Conservation (phyloP, 768 basidiomycete genomes). For the Lactarius vividus region DNA sequence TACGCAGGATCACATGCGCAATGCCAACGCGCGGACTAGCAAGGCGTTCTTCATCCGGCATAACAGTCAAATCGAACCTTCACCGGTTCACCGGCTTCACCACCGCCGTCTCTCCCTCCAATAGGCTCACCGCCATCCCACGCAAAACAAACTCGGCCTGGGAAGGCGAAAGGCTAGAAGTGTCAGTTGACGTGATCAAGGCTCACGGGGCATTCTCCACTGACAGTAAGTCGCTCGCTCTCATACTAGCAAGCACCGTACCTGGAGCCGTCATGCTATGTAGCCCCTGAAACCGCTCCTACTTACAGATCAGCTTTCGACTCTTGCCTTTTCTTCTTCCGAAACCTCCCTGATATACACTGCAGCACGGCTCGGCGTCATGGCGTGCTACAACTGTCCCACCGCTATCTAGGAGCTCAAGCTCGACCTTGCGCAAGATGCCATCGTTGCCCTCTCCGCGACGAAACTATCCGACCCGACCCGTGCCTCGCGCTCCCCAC, state of each 20-base stretch:
- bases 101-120: too few species aligned
- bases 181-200: conserved; percentile 26
- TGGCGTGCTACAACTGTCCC: conserved; percentile 34
- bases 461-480: conserved; percentile 20
- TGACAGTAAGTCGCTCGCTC: conserved; percentile 27
- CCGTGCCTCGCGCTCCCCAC: too few species aligned
- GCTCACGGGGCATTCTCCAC: conserved; percentile 31
- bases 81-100: too few species aligned
- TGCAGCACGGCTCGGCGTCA: conserved; percentile 33
- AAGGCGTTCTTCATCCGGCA: conserved; percentile 27
- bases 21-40: conserved; percentile 22
- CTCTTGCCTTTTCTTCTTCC: conserved; percentile 26
- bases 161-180: conserved; percentile 28
- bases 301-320: too few species aligned
- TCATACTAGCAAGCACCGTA: neutral
- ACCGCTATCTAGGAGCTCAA: conserved; percentile 32
- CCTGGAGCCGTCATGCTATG: neutral
- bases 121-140: conserved; percentile 29
- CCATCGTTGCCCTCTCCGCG: conserved; percentile 6
- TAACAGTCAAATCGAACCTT: too few species aligned
- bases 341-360: conserved; percentile 26
- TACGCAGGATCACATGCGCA: conserved; percentile 23
- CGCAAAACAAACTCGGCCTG: conserved; percentile 28
- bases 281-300: neutral
- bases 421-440: conserved; percentile 13